Conservation (phyloP, 2,329 filamentous ascomycete species). For the Neocatenulostroma microsporum region DNA sequence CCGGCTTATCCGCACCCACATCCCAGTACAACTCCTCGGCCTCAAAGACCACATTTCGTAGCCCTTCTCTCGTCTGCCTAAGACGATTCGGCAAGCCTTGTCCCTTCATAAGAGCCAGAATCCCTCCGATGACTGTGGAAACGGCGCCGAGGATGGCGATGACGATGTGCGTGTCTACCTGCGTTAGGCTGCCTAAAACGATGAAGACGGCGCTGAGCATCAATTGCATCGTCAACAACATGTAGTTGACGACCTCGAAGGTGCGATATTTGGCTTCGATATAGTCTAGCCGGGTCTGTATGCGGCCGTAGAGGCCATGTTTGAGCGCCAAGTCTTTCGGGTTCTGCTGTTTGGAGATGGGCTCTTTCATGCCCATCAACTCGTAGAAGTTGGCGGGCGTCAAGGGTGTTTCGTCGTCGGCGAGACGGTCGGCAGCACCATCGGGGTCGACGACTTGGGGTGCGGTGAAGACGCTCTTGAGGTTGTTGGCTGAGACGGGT, state of each 20-base stretch:
- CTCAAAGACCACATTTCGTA: constrained; percentile 27
- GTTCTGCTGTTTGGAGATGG: constrained; percentile 11
- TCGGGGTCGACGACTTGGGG: constrained; percentile 19
- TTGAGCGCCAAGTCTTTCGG: constrained; percentile 21
- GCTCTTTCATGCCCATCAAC: constrained; percentile 25
- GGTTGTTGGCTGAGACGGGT: constrained; percentile 3
- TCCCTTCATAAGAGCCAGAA: constrained; percentile 29
- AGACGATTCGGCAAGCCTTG: constrained; percentile 31
- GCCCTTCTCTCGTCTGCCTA: constrained; percentile 26
- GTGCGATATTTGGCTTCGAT: constrained; percentile 24
- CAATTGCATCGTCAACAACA: constrained; percentile 27
- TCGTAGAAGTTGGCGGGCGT: constrained; percentile 20
- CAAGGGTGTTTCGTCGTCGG: constrained; percentile 19
- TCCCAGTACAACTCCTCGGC: constrained; percentile 32
- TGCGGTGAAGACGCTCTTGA: constrained; percentile 7
- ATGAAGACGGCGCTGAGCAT: constrained; percentile 30
- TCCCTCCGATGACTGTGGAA: constrained; percentile 28
- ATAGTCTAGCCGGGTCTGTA: constrained; percentile 14
- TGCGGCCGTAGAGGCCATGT: constrained; percentile 23
- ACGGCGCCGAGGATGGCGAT: constrained; percentile 27
- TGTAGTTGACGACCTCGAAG: constrained; percentile 25
- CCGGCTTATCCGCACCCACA: constrained; percentile 22
- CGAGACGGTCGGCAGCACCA: constrained; percentile 19
- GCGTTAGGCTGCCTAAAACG: constrained; percentile 25
- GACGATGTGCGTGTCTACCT: constrained; percentile 24